phyloP scores from a whole-genome alignment of 73 alveolate species.

The Paramecium primaurelia region DNA sequence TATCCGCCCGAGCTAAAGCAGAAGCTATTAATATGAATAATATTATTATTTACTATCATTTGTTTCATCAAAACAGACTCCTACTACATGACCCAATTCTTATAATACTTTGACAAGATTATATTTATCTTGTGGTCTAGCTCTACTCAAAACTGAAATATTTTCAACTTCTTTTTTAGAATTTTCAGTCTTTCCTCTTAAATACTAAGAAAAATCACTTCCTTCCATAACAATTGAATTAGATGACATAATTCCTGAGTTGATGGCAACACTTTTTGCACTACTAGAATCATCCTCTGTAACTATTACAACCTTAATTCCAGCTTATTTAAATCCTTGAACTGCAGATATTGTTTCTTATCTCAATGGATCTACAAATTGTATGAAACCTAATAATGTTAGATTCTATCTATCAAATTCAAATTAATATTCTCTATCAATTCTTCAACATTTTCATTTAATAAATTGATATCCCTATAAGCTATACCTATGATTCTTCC shows the following conservation, averaged over 20 bases:
- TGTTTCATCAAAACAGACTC: constrained; percentile 88
- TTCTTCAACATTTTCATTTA: constrained; percentile 54
- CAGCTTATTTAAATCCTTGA: constrained; percentile 77
- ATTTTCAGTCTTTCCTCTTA: constrained; percentile 57
- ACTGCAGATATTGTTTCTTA: constrained; percentile 77
- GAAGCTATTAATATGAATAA: neutral
- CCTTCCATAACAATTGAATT: constrained; percentile 61
- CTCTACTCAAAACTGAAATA: constrained; percentile 82
- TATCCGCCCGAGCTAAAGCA: constrained; percentile 72
- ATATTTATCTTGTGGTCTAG: constrained; percentile 91
- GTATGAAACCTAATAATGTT: constrained; percentile 70
- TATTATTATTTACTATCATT: neutral
- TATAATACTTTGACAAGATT: constrained; percentile 81
- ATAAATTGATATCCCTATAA: constrained; percentile 47
- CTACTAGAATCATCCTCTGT: constrained; percentile 83
- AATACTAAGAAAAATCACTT: constrained; percentile 69
- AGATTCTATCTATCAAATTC: constrained; percentile 67
- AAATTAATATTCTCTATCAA: constrained; percentile 60
- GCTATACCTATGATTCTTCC: constrained; percentile 67
- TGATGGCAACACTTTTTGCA: constrained; percentile 82
- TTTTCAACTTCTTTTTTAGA: constrained; percentile 56
- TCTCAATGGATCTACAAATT: constrained; percentile 75
- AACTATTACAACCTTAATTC: constrained; percentile 85
- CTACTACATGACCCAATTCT: constrained; percentile 83
- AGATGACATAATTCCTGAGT: constrained; percentile 68